A percentile compares a stretch with the other conserved stretches of the same genome.
These are phyloP conservation scores for Trichosanthes truncata DNA, from an alignment of 306 rosid genomes.

Conservation along the genomic window DNA sequence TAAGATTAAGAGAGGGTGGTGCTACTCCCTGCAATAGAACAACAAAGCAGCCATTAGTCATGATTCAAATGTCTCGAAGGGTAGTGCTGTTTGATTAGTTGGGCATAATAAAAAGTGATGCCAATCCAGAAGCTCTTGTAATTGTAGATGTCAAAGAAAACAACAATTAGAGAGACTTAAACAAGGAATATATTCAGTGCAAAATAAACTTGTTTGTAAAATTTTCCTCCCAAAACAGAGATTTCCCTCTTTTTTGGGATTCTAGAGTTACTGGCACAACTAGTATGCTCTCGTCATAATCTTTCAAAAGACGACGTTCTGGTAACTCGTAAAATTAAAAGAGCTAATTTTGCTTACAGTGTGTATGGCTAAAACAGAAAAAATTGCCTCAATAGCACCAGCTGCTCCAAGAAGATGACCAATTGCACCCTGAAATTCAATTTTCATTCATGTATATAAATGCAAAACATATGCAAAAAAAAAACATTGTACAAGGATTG, in stretches of 20 bases:
- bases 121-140: background rate
- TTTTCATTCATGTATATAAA: constrained; percentile 10
- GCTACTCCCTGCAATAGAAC: constrained; percentile 61
- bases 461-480: background rate
- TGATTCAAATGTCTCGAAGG: background rate
- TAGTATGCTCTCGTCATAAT: background rate
- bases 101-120: background rate
- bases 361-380: constrained; percentile 63
- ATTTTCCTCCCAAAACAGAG: background rate
- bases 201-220: background rate
- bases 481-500: background rate
- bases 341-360: constrained; percentile 31
- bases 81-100: background rate
- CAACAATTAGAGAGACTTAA: background rate
- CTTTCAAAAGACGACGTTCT: background rate
- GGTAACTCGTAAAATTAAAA: background rate
- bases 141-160: background rate
- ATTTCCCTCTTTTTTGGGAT: background rate
- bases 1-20: constrained; percentile 81
- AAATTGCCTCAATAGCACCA: constrained; percentile 97
- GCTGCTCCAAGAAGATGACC: constrained; percentile 98
- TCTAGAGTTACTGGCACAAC: background rate
- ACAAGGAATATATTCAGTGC: background rate
- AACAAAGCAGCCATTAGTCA: constrained; percentile 5
- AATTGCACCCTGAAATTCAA: constrained; percentile 61